Evolutionary conservation across 495 filamentous ascomycete species (phyloP).

Genomic region (Penicillium lagena): DNA sequence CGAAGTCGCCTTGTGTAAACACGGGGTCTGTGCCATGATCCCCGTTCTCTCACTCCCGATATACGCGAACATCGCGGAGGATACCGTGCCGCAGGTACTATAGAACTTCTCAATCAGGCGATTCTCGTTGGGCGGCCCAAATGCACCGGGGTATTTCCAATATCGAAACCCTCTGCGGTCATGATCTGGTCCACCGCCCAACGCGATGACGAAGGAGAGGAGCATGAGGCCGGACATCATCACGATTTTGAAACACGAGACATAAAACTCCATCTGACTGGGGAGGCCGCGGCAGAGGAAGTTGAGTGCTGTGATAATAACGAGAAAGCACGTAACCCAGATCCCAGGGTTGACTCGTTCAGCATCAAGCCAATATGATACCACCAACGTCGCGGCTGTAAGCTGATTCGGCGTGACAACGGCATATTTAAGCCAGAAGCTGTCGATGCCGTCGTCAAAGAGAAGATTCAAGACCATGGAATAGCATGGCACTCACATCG

Average conservation of each 20-base stretch:
- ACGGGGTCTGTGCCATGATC: slow-evolving; percentile 57
- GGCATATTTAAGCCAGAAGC: slow-evolving; percentile 58
- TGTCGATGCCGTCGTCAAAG: slow-evolving; percentile 11
- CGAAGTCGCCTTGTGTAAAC: slow-evolving; percentile 66
- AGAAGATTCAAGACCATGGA: neutral
- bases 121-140: slow-evolving; percentile 9
- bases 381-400: slow-evolving; percentile 64
- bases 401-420: slow-evolving; percentile 75
- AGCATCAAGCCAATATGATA: slow-evolving; percentile 61
- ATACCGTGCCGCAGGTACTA: slow-evolving; percentile 63
- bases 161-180: slow-evolving; percentile 64
- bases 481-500: slow-evolving; percentile 26
- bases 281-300: slow-evolving; percentile 44
- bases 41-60: slow-evolving; percentile 79
- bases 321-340: slow-evolving; percentile 64
- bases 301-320: slow-evolving; percentile 56
- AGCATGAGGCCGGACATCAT: slow-evolving; percentile 63
- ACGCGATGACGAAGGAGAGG: slow-evolving; percentile 56
- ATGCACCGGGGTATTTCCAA: slow-evolving; percentile 48
- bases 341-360: slow-evolving; percentile 60
- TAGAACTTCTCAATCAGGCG: slow-evolving; percentile 44
- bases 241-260: slow-evolving; percentile 58
- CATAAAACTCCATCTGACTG: slow-evolving; percentile 46
- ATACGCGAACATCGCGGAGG: slow-evolving; percentile 74
- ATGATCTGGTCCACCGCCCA: slow-evolving; percentile 64